Evolutionary conservation across 2,329 filamentous ascomycete species (phyloP).

Genomic region (Epichloe sp.): DNA sequence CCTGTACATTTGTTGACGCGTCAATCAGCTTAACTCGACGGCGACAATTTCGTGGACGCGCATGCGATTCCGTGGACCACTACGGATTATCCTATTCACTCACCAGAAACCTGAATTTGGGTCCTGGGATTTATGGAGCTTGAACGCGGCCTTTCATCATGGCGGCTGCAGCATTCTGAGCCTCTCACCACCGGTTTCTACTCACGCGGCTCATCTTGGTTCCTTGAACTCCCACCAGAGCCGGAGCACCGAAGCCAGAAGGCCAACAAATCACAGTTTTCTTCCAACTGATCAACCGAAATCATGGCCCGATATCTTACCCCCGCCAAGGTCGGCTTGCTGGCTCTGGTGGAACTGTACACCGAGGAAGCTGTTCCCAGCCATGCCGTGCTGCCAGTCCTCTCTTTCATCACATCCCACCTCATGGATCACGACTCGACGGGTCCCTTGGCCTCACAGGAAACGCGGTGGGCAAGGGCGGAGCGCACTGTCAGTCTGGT

Average conservation of each 20-base stretch:
- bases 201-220: neutral
- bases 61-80: neutral
- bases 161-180: neutral
- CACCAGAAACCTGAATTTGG: neutral
- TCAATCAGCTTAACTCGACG: neutral
- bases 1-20: neutral
- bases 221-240: neutral
- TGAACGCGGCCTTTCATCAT: neutral
- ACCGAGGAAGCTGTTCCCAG: constrained; percentile 55
- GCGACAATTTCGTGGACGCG: neutral
- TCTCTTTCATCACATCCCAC: constrained; percentile 67
- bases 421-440: constrained; percentile 37
- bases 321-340: constrained; percentile 74
- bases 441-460: constrained; percentile 15
- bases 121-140: no score
- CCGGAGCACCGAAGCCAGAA: neutral
- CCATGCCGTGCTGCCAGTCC: constrained; percentile 57
- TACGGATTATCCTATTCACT: no score
- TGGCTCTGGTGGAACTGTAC: constrained; percentile 74
- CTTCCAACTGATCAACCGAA: neutral
- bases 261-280: neutral
- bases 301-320: constrained; percentile 71
- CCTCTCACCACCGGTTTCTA: neutral
- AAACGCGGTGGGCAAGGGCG: constrained; percentile 32
- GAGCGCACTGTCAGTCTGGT: constrained; percentile 38